A percentile compares a stretch with the other conserved stretches of the same genome.
phyloP scores from a whole-genome alignment of 257 asterid species.

The Buddleja alternifolia region DNA sequence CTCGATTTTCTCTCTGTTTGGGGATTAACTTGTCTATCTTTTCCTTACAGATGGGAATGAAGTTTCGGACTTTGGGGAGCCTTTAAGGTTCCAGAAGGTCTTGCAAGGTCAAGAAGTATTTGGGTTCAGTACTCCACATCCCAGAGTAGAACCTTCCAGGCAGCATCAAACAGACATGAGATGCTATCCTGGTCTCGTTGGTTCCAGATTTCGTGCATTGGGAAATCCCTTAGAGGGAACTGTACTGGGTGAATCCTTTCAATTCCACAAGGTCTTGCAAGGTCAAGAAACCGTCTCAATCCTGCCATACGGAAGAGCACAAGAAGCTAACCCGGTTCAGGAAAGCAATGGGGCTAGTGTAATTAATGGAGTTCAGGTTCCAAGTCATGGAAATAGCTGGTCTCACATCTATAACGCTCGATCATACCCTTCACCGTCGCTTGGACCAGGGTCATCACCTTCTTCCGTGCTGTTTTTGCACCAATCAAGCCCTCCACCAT shows the following conservation, averaged over 20 bases:
- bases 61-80: slow-evolving; percentile 74
- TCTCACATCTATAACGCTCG: slow-evolving; percentile 45
- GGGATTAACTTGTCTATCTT: slow-evolving; percentile 10
- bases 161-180: slow-evolving; percentile 51
- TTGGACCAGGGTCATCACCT: slow-evolving; percentile 49
- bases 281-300: slow-evolving; percentile 84
- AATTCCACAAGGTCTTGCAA: slow-evolving; percentile 94
- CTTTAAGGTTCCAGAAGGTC: slow-evolving; percentile 94
- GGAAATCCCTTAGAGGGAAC: slow-evolving; percentile 42
- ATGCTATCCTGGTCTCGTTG: slow-evolving; percentile 45
- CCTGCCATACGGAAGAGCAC: slow-evolving; percentile 51
- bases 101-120: slow-evolving; percentile 99
- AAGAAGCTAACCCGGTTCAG: slow-evolving; percentile 34
- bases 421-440: slow-evolving; percentile 33
- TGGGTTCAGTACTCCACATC: slow-evolving; percentile 51
- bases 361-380: slow-evolving; percentile 42
- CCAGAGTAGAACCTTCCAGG: slow-evolving; percentile 48
- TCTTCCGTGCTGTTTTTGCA: slow-evolving; percentile 56
- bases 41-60: slow-evolving; percentile 61
- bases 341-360: slow-evolving; percentile 37
- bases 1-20: background rate
- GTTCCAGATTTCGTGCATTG: slow-evolving; percentile 39
- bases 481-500: slow-evolving; percentile 47
- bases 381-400: slow-evolving; percentile 57
- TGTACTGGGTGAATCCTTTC: slow-evolving; percentile 56